Percentiles rank a stretch among this genome's conserved stretches.
phyloP scores from a whole-genome alignment of 257 asterid species.

The Nicotiana benthamiana region DNA sequence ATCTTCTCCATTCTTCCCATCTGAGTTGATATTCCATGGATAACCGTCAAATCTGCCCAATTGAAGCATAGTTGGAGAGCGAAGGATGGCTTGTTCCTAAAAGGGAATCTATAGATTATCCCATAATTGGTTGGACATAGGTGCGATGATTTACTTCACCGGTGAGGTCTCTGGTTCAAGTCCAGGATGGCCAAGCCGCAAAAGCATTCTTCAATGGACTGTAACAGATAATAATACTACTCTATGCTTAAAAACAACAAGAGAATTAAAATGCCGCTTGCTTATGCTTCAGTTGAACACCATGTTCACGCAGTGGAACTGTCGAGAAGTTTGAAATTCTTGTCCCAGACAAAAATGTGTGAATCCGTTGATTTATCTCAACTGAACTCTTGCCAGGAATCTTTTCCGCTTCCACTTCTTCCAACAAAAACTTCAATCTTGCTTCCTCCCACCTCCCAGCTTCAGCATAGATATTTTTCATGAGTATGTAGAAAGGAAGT shows the following conservation, averaged over 20 bases:
- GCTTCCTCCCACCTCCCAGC: constrained; percentile 19
- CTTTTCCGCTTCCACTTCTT: constrained; percentile 11
- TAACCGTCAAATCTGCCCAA: not conserved
- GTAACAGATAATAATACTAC: not conserved
- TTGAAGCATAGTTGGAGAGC: not conserved
- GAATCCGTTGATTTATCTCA: constrained; percentile 12
- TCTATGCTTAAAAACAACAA: not conserved
- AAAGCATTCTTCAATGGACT: not conserved
- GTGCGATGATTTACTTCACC: not conserved
- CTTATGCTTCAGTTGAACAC: not conserved
- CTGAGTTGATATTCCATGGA: not conserved
- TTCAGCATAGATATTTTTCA: constrained; percentile 15
- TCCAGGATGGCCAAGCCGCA: not conserved
- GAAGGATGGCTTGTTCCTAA: not conserved
- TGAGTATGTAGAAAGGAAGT: constrained; percentile 7
- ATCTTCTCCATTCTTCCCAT: not conserved
- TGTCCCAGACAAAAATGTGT: constrained; percentile 9
- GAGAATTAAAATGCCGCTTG: not conserved
- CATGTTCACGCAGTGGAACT: not conserved
- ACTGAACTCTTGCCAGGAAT: constrained; percentile 18
- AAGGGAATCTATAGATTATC: not conserved
- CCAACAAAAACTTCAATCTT: constrained; percentile 5
- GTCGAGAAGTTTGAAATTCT: not conserved
- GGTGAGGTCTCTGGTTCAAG: not conserved
- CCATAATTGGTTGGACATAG: not conserved